Percentiles rank a stretch among this genome's conserved stretches.
Conservation (phyloP, 106 monocot species). For the Dioscorea zingiberensis region DNA sequence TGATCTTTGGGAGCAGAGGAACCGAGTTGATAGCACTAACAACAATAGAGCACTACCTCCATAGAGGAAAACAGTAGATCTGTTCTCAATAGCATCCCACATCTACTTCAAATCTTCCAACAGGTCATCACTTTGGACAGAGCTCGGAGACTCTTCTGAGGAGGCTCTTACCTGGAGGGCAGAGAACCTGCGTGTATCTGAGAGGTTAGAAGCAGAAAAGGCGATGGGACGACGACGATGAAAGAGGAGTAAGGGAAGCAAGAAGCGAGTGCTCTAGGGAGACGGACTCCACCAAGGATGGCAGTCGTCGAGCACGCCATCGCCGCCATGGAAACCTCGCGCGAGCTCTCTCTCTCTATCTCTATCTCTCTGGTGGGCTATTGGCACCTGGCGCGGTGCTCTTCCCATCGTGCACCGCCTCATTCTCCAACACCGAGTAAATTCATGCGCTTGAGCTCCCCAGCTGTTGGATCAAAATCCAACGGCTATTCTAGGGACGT, state of each 20-base stretch:
- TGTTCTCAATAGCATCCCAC: constrained; percentile 96
- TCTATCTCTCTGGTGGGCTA: neutral
- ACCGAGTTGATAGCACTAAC: constrained; percentile 93
- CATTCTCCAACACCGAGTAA: no score
- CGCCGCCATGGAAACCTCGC: constrained; percentile 4
- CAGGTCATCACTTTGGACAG: constrained; percentile 52
- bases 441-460: no score
- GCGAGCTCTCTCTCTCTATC: neutral
- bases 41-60: constrained; percentile 86
- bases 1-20: constrained; percentile 78
- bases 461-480: no score
- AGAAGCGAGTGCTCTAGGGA: constrained; percentile 1
- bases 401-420: no score
- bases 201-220: neutral
- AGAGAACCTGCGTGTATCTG: constrained; percentile 51
- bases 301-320: constrained; percentile 24
- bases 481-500: no score
- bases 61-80: constrained; percentile 80
- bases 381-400: neutral
- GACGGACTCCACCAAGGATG: constrained; percentile 25
- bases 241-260: constrained; percentile 5
- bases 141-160: constrained; percentile 50
- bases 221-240: neutral
- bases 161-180: constrained; percentile 53
- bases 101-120: constrained; percentile 71